Evolutionary conservation across 148 eudicot genomes (phyloP).

Genomic region (Vaccinium corymbosum): DNA sequence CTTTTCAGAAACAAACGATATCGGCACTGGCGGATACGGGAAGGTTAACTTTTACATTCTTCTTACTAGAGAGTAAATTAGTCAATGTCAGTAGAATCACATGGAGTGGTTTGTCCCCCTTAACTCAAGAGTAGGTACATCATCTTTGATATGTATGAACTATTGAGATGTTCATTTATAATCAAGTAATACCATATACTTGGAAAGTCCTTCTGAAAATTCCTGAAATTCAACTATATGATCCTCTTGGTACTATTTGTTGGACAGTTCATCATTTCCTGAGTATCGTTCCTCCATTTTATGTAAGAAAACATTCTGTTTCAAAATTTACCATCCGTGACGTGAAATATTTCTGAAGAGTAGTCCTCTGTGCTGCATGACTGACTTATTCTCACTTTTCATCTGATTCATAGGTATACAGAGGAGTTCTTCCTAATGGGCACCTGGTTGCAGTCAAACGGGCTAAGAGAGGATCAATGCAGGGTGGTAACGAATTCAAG

Average conservation of each 20-base stretch:
- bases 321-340: background rate
- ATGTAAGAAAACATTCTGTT: background rate
- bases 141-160: background rate
- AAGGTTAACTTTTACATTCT: slow-evolving; percentile 40
- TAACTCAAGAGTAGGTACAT: background rate
- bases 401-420: slow-evolving; percentile 53
- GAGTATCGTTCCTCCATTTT: background rate
- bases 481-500: slow-evolving; percentile 78
- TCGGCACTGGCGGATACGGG: slow-evolving; percentile 87
- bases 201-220: background rate
- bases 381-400: background rate
- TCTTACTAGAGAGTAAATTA: background rate
- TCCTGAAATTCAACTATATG: background rate
- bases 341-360: background rate
- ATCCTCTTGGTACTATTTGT: too few relatives aligned
- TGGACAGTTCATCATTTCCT: background rate
- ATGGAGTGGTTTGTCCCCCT: background rate
- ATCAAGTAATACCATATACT: background rate
- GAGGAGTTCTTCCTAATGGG: slow-evolving; percentile 56
- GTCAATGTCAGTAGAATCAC: background rate
- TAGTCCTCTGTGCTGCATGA: background rate
- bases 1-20: slow-evolving; percentile 53
- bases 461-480: slow-evolving; percentile 71
- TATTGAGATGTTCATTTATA: background rate
- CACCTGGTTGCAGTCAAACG: slow-evolving; percentile 74